Evolutionary conservation across 306 rosid genomes (phyloP).

Genomic region (Pachyrhizus erosus): DNA sequence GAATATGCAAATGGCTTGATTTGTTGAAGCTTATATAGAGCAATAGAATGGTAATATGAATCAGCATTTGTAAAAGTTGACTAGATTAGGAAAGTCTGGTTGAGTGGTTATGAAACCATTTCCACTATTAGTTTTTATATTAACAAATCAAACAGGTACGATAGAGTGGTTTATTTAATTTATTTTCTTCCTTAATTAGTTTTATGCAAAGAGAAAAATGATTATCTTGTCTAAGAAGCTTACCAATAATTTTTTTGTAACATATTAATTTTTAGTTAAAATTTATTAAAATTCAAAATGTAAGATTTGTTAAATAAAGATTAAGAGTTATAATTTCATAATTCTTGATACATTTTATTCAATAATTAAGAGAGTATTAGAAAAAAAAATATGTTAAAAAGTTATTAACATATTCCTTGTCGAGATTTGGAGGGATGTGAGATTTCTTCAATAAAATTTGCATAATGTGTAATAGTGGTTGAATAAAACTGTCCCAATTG

Average conservation of each 20-base stretch:
- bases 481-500: neutral
- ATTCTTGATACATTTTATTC: no score
- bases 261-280: neutral
- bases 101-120: constrained; percentile 52
- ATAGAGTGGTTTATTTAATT: neutral
- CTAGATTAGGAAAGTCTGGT: constrained; percentile 22
- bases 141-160: constrained; percentile 8
- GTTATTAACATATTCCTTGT: neutral
- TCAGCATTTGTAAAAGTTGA: neutral
- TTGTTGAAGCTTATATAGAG: constrained; percentile 49
- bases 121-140: constrained; percentile 17
- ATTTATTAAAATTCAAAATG: neutral
- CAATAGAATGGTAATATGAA: neutral
- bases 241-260: neutral
- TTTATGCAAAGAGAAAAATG: neutral
- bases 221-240: no score
- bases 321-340: no score
- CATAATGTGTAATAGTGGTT: neutral
- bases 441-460: constrained; percentile 7
- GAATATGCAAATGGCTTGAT: constrained; percentile 40
- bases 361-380: neutral
- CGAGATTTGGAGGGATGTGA: neutral
- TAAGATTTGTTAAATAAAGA: neutral
- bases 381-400: no score
- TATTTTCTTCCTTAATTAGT: neutral